Evolutionary conservation across 2,329 filamentous ascomycete species (phyloP).

Genomic region (Botryotinia narcissicola): DNA sequence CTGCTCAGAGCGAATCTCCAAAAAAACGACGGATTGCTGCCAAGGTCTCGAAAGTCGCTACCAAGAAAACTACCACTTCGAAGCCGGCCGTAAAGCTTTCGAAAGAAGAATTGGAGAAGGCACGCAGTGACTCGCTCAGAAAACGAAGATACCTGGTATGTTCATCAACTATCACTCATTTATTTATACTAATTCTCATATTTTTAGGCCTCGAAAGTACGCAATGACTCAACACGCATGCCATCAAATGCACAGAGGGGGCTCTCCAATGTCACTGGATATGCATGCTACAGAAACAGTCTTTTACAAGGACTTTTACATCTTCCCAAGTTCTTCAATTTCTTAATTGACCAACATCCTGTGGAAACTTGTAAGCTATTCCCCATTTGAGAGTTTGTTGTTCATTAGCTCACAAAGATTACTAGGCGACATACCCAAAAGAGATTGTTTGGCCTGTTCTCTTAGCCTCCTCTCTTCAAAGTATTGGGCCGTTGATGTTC

Average conservation of each 20-base stretch:
- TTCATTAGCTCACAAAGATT: not conserved
- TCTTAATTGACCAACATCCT: constrained; percentile 32
- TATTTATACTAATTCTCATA: not conserved
- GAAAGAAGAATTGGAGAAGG: constrained; percentile 6
- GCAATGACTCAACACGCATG: constrained; percentile 27
- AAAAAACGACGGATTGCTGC: not conserved
- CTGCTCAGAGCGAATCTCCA: not conserved
- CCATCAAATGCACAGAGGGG: constrained; percentile 32
- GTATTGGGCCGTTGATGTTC: constrained; percentile 15
- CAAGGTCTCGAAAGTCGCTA: not conserved
- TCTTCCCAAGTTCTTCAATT: constrained; percentile 38
- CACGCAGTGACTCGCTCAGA: not conserved
- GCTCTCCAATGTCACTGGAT: constrained; percentile 33
- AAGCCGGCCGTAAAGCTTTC: not conserved
- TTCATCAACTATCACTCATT: not conserved
- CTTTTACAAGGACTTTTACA: constrained; percentile 40
- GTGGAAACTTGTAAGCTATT: constrained; percentile 28
- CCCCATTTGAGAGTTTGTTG: not conserved
- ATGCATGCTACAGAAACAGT: constrained; percentile 39
- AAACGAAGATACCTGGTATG: constrained; percentile 8
- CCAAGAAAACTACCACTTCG: not conserved
- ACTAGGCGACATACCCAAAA: constrained; percentile 1
- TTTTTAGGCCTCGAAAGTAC: constrained; percentile 3
- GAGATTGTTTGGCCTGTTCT: constrained; percentile 25
- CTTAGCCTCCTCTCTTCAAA: constrained; percentile 2